These are phyloP conservation scores for Meyerozyma carpophila DNA, from an alignment of 1,139 yeast genomes.

Conservation along the genomic window DNA sequence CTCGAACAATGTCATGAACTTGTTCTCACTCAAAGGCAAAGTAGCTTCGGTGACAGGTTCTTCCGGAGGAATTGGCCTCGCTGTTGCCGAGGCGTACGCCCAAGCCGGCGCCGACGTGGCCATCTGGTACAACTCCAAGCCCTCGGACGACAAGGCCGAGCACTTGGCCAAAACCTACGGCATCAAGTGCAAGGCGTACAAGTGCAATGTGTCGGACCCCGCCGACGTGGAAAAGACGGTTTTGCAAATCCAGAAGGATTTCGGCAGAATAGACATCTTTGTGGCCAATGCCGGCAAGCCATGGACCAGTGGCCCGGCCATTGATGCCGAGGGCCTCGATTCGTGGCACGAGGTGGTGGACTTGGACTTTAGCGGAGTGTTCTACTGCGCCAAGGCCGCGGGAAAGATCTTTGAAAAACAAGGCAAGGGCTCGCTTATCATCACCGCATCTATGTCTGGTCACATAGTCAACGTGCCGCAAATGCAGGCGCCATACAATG, in stretches of 20 bases:
- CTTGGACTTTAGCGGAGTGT: slow-evolving; percentile 71
- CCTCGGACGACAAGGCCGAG: slow-evolving; percentile 13
- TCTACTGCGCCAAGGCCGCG: slow-evolving; percentile 55
- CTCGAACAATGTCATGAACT: slow-evolving; percentile 9
- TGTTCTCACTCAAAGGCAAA: slow-evolving; percentile 27
- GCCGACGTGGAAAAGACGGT: slow-evolving; percentile 9
- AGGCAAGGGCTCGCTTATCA: slow-evolving; percentile 64
- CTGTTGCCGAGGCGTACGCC: slow-evolving; percentile 35
- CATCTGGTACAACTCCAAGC: slow-evolving; percentile 33
- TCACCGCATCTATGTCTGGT: slow-evolving; percentile 86
- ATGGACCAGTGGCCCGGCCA: slow-evolving; percentile 11
- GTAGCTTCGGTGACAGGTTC: slow-evolving; percentile 39
- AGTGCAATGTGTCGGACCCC: slow-evolving; percentile 11
- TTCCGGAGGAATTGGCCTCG: slow-evolving; percentile 37
- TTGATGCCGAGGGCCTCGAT: slow-evolving; percentile 17
- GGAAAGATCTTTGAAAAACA: slow-evolving; percentile 69
- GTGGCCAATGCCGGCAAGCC: slow-evolving; percentile 16
- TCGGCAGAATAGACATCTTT: slow-evolving; percentile 13
- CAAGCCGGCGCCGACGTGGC: slow-evolving; percentile 38
- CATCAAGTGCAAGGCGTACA: slow-evolving; percentile 13
- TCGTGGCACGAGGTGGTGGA: slow-evolving; percentile 63
- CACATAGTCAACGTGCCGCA: slow-evolving; percentile 80
- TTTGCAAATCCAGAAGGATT: slow-evolving; percentile 10
- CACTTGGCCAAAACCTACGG: slow-evolving; percentile 11
- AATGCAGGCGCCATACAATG: slow-evolving; percentile 79